Evolutionary conservation across 2,329 filamentous ascomycete genomes (phyloP).

Genomic region (Myrmaecium sp.): DNA sequence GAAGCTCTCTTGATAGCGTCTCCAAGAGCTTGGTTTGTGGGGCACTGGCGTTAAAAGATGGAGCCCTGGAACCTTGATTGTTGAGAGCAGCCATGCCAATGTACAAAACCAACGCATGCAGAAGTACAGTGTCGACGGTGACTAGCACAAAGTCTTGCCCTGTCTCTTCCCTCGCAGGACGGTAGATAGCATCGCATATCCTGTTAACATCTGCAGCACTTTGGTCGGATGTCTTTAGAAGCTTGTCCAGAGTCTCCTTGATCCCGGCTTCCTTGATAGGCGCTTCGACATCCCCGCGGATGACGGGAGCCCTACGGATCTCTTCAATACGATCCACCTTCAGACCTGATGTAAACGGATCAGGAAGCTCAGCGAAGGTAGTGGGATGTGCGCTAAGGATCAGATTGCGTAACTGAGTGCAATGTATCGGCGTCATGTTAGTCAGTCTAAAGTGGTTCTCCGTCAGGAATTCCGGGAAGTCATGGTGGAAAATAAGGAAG

Average conservation of each 20-base stretch:
- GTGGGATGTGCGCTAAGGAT: conserved; percentile 67
- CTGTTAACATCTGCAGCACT: conserved; percentile 60
- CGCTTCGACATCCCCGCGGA: conserved; percentile 45
- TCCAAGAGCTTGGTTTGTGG: conserved; percentile 57
- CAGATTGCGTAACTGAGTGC: conserved; percentile 74
- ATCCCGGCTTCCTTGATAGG: conserved; percentile 33
- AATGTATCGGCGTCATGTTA: conserved; percentile 65
- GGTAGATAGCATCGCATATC: conserved; percentile 56
- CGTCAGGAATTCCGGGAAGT: conserved; percentile 84
- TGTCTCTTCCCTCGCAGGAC: conserved; percentile 39
- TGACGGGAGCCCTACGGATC: conserved; percentile 47
- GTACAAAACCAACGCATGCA: conserved; percentile 73
- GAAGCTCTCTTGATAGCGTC: conserved; percentile 57
- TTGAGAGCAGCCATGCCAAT: conserved; percentile 58
- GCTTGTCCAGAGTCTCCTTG: conserved; percentile 34
- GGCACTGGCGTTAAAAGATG: conserved; percentile 46
- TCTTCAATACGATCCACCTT: conserved; percentile 67
- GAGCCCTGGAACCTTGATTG: conserved; percentile 39
- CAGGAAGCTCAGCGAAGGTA: conserved; percentile 52
- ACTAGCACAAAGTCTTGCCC: conserved; percentile 51
- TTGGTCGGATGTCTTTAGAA: conserved; percentile 36
- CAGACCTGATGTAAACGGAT: conserved; percentile 54
- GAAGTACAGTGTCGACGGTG: conserved; percentile 49
- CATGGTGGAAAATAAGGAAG: conserved; percentile 73
- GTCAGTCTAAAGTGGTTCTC: conserved; percentile 74